A percentile compares a stretch with the other conserved stretches of the same genome.
Evolutionary conservation across 176 grass and related monocot genomes (phyloP).

Genomic region (Avena sativa): DNA sequence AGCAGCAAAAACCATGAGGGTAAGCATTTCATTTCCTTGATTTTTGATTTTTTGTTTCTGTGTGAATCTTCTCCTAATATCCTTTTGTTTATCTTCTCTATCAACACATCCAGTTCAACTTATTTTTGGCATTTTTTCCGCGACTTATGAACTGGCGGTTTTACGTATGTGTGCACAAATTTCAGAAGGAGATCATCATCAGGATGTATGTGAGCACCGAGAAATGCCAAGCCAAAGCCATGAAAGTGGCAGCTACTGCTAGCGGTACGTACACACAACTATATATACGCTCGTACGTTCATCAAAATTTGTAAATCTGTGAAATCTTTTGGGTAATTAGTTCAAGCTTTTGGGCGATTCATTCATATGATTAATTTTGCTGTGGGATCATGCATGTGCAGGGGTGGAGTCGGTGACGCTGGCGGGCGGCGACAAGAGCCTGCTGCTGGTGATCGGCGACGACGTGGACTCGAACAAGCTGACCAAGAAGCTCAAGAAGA

Average conservation of each 20-base stretch:
- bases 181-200: constrained; percentile 65
- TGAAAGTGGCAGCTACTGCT: constrained; percentile 52
- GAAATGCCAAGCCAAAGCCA: constrained; percentile 51
- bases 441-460: constrained; percentile 61
- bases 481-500: constrained; percentile 51
- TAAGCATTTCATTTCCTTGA: not conserved
- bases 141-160: not conserved
- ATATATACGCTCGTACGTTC: not conserved
- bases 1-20: constrained; percentile 41
- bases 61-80: not conserved
- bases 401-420: constrained; percentile 59
- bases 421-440: constrained; percentile 50
- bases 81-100: not conserved
- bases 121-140: not conserved
- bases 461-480: constrained; percentile 57
- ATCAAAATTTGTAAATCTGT: not conserved
- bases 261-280: not conserved
- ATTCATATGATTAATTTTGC: too few relatives aligned
- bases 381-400: not conserved
- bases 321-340: too few relatives aligned
- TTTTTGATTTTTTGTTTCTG: not conserved
- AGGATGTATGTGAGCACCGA: constrained; percentile 44
- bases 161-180: not conserved
- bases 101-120: not conserved
- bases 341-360: too few relatives aligned